Evolutionary conservation across 1,284 basidiomycete genomes (phyloP).

Genomic region (Trametes pubescens): DNA sequence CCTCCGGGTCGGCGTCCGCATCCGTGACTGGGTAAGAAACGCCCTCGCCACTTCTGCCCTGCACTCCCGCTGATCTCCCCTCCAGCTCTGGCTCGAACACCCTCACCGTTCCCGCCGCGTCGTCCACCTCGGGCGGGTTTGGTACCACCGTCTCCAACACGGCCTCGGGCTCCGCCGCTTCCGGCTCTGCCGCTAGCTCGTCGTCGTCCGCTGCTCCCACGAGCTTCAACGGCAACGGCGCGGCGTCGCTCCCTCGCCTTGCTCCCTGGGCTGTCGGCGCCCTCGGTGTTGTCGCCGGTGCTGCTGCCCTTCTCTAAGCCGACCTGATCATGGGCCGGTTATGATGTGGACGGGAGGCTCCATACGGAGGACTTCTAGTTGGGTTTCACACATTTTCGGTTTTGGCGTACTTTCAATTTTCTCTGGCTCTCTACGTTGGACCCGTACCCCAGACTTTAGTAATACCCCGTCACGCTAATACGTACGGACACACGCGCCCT

Average conservation of each 20-base stretch:
- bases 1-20: slow-evolving; percentile 15
- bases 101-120: slow-evolving; percentile 17
- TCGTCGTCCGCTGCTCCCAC: slow-evolving; percentile 26
- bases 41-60: neutral
- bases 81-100: slow-evolving; percentile 8
- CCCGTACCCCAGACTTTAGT: slow-evolving; percentile 22
- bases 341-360: neutral
- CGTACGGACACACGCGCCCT: slow-evolving; percentile 10
- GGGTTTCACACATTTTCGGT: neutral
- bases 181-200: slow-evolving; percentile 9
- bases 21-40: slow-evolving; percentile 9
- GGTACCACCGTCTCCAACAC: slow-evolving; percentile 29
- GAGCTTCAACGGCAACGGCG: slow-evolving; percentile 37
- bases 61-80: neutral
- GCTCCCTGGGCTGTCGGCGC: slow-evolving; percentile 36
- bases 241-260: slow-evolving; percentile 28
- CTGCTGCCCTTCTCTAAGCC: slow-evolving; percentile 35
- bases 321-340: neutral
- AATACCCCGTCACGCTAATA: slow-evolving; percentile 12
- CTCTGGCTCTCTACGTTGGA: slow-evolving; percentile 9
- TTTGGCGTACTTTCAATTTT: neutral
- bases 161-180: neutral
- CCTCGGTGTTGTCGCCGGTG: slow-evolving; percentile 39
- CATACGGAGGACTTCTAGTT: neutral
- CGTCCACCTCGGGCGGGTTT: slow-evolving; percentile 32